Base-by-base conservation (phyloP, 2,329 filamentous ascomycete genomes). In the Venturia asperata region DNA sequence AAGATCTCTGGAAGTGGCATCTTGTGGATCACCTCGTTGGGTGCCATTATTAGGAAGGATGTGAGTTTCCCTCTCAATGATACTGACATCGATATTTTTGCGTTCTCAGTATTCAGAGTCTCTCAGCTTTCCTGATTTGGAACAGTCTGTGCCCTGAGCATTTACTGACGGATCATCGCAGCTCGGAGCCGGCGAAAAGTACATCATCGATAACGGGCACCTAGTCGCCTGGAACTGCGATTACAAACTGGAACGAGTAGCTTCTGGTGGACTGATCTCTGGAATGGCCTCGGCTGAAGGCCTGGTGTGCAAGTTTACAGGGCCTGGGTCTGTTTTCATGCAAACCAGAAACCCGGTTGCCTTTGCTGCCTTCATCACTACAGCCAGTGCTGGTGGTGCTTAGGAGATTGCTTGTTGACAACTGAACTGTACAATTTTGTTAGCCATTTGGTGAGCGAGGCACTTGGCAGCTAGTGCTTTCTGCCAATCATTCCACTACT, bases 221-320 rank as follows among this genome's bases (percentile, higher is more conserved):
- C 82, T 97, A 0, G 92, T 97, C 0, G 93, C 94, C 0, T 99
- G 94, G 94, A 97, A 97, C 74, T 92, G 90, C 73, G 91, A 96
- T 72, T 99, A 97, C 72, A 83, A 90, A 5, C 86, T 99, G 68
- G 92, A 97, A 78, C 87, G 94, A 19, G 89, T 95, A 4, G 87
- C 93, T 0, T 94, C 90, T 3, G 94, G 94, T 1, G 94, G 94
- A 45, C 87, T 99, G 68, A 88, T 99, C n/a, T 93, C 90, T n/a
- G 87, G 88, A 11, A 76, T 96, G 27, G 86, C 87, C 37, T 87
- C 91, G 0, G 89, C 84, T 0, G 94, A 99, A 77, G 94, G 94
- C 0, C 79, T 97, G 43, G 92, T 96, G 4, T 99, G 94, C 80
- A 96, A 92, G 74, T 97, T 97, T 70, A 91, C 88, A 0, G 79